Evolutionary conservation across 805 yeast genomes (phyloP).

Genomic region (Maudiozyma saulgeensis): DNA sequence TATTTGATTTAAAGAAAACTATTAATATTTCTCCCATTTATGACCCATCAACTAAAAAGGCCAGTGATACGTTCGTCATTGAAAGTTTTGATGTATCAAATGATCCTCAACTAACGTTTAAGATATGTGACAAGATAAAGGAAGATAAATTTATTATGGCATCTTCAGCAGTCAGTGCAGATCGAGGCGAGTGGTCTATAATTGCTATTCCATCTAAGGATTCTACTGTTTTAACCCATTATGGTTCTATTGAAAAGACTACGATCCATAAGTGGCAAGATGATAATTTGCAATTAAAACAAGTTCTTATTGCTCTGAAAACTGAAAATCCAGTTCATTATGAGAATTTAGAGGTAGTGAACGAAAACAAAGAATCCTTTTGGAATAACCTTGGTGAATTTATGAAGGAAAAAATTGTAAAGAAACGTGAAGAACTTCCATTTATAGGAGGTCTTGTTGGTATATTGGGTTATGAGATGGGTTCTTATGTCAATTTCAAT

Average conservation of each 20-base stretch:
- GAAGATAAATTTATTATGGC: conserved; percentile 48
- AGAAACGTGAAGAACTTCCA: conserved; percentile 40
- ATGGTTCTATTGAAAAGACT: conserved; percentile 36
- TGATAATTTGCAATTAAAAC: conserved; percentile 6
- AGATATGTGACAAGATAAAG: conserved; percentile 42
- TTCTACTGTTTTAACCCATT: conserved; percentile 48
- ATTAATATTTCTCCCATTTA: conserved; percentile 23
- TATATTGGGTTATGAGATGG: conserved; percentile 79
- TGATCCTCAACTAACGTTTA: conserved; percentile 30
- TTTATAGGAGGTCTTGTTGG: conserved; percentile 92
- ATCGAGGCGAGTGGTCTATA: conserved; percentile 70
- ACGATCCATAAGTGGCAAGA: conserved; percentile 25
- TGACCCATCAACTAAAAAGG: conserved; percentile 1
- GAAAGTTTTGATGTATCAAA: conserved; percentile 5
- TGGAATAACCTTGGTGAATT: conserved; percentile 22
- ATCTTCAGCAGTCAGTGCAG: conserved; percentile 41
- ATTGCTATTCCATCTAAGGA: conserved; percentile 54
- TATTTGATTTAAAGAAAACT: conserved; percentile 9
- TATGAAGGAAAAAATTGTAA: conserved; percentile 16
- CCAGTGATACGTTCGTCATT: neutral
- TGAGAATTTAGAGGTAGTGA: conserved; percentile 7
- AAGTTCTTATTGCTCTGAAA: conserved; percentile 1
- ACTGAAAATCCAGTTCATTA: neutral
- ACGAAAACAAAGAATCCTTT: conserved; percentile 20
- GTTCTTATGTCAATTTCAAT: conserved; percentile 34